These are phyloP conservation scores for Lachancea fermentati DNA, from an alignment of 805 yeast species.

Conservation along the genomic window DNA sequence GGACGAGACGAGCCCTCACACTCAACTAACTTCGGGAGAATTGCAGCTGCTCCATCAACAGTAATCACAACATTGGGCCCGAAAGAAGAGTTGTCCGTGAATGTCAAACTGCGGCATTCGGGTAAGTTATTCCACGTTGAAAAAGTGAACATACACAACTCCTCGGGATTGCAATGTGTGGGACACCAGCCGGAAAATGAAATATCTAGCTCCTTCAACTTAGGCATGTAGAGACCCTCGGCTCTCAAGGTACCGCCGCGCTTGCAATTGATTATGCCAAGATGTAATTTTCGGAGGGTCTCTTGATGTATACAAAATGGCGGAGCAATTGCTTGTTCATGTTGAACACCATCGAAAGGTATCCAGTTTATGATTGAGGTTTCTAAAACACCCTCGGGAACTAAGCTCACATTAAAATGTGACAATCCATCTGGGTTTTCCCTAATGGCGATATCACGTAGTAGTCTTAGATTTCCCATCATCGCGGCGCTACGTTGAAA, in stretches of 20 bases:
- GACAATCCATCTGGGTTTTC: conserved; percentile 24
- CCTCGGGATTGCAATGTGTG: conserved; percentile 4
- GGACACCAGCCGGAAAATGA: conserved; percentile 6
- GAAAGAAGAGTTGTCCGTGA: background rate
- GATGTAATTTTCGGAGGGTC: conserved; percentile 14
- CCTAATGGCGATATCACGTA: conserved; percentile 16
- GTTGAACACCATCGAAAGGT: conserved; percentile 8
- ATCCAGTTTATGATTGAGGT: conserved; percentile 24
- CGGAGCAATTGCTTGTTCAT: conserved; percentile 12
- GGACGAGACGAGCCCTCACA: background rate
- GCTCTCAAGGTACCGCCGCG: conserved; percentile 12
- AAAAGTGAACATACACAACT: conserved; percentile 18
- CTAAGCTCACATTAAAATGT: conserved; percentile 19
- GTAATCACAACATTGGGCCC: background rate
- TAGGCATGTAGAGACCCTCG: conserved; percentile 22
- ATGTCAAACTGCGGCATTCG: conserved; percentile 6
- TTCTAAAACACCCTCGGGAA: conserved; percentile 20
- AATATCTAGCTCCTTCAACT: conserved; percentile 11
- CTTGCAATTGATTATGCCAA: conserved; percentile 14
- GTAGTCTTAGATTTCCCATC: conserved; percentile 10
- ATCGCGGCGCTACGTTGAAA: background rate
- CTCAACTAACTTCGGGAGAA: background rate
- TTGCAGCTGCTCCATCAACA: background rate
- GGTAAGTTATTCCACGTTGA: conserved; percentile 25
- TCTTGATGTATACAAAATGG: conserved; percentile 18